phyloP scores from a whole-genome alignment of 768 basidiomycete genomes.

The Phylloporus sp. region DNA sequence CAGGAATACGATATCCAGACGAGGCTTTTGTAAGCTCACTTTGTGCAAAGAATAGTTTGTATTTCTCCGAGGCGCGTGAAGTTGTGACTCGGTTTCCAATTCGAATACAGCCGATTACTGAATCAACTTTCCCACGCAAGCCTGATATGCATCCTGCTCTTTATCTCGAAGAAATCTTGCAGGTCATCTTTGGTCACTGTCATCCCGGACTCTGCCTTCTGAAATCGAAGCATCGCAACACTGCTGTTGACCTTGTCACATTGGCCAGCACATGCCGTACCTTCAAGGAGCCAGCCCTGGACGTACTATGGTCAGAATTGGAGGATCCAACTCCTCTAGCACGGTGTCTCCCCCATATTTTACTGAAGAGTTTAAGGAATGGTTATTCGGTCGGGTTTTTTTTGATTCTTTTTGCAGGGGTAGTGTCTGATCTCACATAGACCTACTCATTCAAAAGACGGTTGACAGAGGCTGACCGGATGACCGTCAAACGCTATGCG shows the following conservation, averaged over 20 bases:
- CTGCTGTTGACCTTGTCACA: not conserved
- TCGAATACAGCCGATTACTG: too few species aligned
- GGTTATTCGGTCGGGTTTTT: not conserved
- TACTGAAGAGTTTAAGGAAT: not conserved
- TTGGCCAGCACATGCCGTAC: not conserved
- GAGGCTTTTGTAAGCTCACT: too few species aligned
- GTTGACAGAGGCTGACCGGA: not conserved
- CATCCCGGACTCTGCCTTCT: not conserved
- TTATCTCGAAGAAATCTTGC: not conserved
- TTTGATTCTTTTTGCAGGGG: not conserved
- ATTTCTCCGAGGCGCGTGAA: too few species aligned
- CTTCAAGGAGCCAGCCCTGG: not conserved
- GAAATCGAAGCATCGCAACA: not conserved
- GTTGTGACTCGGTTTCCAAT: too few species aligned
- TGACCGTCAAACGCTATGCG: not conserved
- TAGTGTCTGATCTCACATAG: not conserved
- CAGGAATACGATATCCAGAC: too few species aligned
- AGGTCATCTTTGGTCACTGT: not conserved
- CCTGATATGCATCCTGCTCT: conserved; percentile 2
- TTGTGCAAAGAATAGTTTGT: too few species aligned
- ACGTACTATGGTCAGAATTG: not conserved
- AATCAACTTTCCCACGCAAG: too few species aligned
- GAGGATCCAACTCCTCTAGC: not conserved
- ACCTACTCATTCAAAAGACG: not conserved
- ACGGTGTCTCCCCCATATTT: not conserved